phyloP scores from a whole-genome alignment of 108 stramenopile genomes.

The Epipyxis sp. region DNA sequence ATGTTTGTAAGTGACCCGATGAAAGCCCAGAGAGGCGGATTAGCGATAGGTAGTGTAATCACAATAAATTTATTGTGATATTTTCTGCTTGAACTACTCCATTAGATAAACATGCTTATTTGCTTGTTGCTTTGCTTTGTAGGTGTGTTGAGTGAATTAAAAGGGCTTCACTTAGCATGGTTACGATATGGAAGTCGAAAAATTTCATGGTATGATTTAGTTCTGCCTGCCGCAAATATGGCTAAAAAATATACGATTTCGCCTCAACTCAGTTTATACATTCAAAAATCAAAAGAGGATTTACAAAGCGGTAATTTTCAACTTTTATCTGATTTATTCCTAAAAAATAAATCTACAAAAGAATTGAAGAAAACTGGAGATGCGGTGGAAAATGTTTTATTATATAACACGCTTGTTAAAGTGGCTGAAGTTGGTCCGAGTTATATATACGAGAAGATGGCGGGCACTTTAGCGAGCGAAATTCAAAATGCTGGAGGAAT shows the following conservation, averaged over 20 bases:
- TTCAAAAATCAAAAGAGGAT: background rate
- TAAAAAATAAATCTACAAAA: constrained; percentile 49
- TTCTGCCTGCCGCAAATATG: constrained; percentile 60
- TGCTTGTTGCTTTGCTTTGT: background rate
- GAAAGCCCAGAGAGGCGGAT: constrained; percentile 58
- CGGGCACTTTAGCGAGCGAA: constrained; percentile 57
- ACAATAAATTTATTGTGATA: too few relatives aligned
- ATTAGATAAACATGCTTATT: background rate
- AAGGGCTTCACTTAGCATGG: constrained; percentile 69
- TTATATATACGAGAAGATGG: constrained; percentile 58
- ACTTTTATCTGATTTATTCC: constrained; percentile 56
- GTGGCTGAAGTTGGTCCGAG: constrained; percentile 63
- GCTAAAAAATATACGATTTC: constrained; percentile 57
- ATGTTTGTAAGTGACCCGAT: constrained; percentile 57
- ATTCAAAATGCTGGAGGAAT: constrained; percentile 64
- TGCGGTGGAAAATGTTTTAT: constrained; percentile 47
- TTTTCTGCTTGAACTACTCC: too few relatives aligned
- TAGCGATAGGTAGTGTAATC: too few relatives aligned
- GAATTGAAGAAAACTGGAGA: constrained; percentile 57
- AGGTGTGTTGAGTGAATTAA: constrained; percentile 66
- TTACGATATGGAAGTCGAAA: constrained; percentile 51
- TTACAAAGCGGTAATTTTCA: constrained; percentile 40
- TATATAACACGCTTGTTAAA: constrained; percentile 58
- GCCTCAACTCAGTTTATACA: background rate
- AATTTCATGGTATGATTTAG: constrained; percentile 60